A percentile compares a stretch with the other conserved stretches of the same genome.
These are phyloP conservation scores for Hortaea werneckii DNA, from an alignment of 2,329 filamentous ascomycete genomes.

Conservation along the genomic window DNA sequence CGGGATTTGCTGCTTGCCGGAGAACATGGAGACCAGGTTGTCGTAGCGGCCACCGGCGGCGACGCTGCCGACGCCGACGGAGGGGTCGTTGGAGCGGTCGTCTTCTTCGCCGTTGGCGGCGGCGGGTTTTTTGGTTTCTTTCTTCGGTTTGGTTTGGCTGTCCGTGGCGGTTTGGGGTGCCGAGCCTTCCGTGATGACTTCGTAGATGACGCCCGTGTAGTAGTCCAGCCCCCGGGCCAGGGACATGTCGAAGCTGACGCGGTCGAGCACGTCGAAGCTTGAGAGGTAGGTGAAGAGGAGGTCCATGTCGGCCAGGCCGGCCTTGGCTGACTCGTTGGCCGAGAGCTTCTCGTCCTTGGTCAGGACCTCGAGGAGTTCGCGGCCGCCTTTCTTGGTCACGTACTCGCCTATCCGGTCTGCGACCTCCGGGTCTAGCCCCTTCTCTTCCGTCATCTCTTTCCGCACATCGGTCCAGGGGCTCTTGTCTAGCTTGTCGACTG, in stretches of 20 bases:
- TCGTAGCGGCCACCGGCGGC: constrained; percentile 89
- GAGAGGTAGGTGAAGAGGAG: constrained; percentile 75
- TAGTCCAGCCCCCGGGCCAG: constrained; percentile 87
- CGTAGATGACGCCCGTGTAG: constrained; percentile 84
- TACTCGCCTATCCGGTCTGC: constrained; percentile 83
- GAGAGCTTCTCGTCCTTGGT: constrained; percentile 56
- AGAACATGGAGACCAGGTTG: constrained; percentile 89
- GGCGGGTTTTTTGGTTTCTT: constrained; percentile 34
- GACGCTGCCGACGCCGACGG: constrained; percentile 73
- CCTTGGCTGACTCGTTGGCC: constrained; percentile 64
- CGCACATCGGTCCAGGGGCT: constrained; percentile 76
- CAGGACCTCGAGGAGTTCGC: constrained; percentile 63
- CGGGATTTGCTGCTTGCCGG: constrained; percentile 64
- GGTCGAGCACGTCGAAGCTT: constrained; percentile 60
- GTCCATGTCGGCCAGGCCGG: constrained; percentile 71
- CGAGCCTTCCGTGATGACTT: constrained; percentile 74
- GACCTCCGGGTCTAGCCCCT: constrained; percentile 64
- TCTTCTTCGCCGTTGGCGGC: constrained; percentile 37
- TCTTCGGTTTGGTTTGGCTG: constrained; percentile 43
- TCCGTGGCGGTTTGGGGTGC: constrained; percentile 41
- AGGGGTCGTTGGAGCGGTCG: constrained; percentile 69
- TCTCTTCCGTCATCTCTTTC: constrained; percentile 88
- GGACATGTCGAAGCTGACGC: constrained; percentile 80
- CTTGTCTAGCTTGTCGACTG: constrained; percentile 95
- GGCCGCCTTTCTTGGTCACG: constrained; percentile 65